Evolutionary conservation across 2,329 filamentous ascomycete species (phyloP).

Genomic region (Diplodia corticola): DNA sequence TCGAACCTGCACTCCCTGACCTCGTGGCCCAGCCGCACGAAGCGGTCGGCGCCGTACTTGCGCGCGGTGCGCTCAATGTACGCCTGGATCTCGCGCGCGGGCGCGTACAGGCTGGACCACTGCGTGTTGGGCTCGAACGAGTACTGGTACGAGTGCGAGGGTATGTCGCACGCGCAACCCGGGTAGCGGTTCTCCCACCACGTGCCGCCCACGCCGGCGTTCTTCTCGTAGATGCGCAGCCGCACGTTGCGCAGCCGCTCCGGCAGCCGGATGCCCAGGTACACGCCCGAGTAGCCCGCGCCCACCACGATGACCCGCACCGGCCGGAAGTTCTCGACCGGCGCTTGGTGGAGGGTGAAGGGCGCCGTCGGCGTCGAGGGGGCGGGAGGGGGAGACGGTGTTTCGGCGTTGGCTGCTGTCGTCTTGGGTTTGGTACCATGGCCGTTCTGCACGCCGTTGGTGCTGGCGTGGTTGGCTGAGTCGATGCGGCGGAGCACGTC

Average conservation of each 20-base stretch:
- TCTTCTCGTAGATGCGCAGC: conserved; percentile 47
- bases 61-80: conserved; percentile 38
- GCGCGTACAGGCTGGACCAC: conserved; percentile 45
- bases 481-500: conserved; percentile 21
- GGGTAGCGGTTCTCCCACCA: conserved; percentile 42
- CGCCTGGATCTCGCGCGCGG: conserved; percentile 40
- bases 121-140: conserved; percentile 45
- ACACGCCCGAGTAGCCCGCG: conserved; percentile 48
- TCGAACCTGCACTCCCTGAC: conserved; percentile 39
- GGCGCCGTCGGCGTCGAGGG: background rate
- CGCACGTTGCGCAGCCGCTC: conserved; percentile 43
- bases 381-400: background rate
- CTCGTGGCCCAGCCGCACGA: conserved; percentile 40
- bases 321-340: conserved; percentile 46
- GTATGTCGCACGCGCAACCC: conserved; percentile 47
- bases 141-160: conserved; percentile 47
- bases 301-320: conserved; percentile 49
- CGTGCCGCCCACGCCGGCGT: conserved; percentile 42
- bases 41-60: conserved; percentile 41
- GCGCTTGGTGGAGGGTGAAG: conserved; percentile 39
- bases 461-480: background rate
- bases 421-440: background rate
- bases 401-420: background rate
- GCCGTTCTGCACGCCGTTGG: conserved; percentile 25
- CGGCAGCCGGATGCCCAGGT: conserved; percentile 47